Conservation (phyloP, 176 grass and related monocot genomes). For the Raddia distichophylla region DNA sequence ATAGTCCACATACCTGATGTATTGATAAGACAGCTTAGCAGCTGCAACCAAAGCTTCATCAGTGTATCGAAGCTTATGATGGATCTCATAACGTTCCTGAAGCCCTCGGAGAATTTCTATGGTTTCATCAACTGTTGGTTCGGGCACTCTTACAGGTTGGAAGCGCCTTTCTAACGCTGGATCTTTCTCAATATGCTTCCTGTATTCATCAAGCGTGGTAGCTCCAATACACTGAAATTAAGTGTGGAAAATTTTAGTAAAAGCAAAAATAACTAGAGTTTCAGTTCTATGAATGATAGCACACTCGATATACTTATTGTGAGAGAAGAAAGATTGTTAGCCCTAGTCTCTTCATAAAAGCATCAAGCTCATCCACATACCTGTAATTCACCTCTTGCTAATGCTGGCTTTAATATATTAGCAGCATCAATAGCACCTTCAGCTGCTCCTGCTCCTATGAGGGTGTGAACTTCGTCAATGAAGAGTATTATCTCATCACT, state of each 20-base stretch:
- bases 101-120: constrained; percentile 92
- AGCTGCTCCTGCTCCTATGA: constrained; percentile 93
- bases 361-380: constrained; percentile 50
- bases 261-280: not conserved
- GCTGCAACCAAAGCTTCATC: constrained; percentile 78
- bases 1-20: constrained; percentile 70
- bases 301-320: not conserved
- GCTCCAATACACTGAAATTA: constrained; percentile 84
- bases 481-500: constrained; percentile 97
- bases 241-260: constrained; percentile 12
- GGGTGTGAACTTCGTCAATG: constrained; percentile 96
- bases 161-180: constrained; percentile 93
- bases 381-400: constrained; percentile 96
- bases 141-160: constrained; percentile 96
- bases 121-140: constrained; percentile 93
- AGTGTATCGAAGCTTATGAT: constrained; percentile 91
- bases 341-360: constrained; percentile 3
- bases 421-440: constrained; percentile 97
- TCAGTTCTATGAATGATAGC: constrained; percentile 5
- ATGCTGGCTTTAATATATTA: constrained; percentile 92
- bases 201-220: constrained; percentile 93
- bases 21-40: constrained; percentile 86
- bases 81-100: constrained; percentile 87
- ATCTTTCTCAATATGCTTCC: constrained; percentile 95
- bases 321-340: not conserved